A percentile compares a stretch with the other conserved stretches of the same genome.
Evolutionary conservation across 345 rosid genomes (phyloP).

Genomic region (Acer yangbiense): DNA sequence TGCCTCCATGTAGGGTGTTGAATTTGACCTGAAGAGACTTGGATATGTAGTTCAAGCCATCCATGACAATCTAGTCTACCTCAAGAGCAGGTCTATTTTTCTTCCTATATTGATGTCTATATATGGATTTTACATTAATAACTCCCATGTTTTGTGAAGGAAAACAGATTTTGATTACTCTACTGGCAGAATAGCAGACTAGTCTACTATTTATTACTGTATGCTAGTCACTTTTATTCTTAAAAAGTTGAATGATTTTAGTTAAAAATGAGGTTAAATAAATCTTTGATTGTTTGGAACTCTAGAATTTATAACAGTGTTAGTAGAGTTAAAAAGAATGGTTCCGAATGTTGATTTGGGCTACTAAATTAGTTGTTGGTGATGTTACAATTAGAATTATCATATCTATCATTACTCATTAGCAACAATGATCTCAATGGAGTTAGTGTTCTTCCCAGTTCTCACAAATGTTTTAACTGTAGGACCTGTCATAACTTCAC

Average conservation of each 20-base stretch:
- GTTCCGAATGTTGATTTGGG: background rate
- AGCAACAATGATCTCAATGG: background rate
- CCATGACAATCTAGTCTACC: conserved; percentile 55
- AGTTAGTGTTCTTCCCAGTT: no score
- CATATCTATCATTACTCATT: no score
- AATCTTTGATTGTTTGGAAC: background rate
- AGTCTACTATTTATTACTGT: background rate
- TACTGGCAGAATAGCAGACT: background rate
- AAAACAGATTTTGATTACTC: background rate
- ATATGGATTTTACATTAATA: background rate
- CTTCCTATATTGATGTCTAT: background rate
- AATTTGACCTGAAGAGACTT: conserved; percentile 76
- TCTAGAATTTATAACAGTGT: background rate
- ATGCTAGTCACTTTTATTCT: background rate
- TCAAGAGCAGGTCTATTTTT: conserved; percentile 49
- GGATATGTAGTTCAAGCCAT: conserved; percentile 67
- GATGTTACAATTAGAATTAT: background rate
- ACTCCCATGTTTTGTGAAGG: background rate
- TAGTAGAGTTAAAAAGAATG: background rate
- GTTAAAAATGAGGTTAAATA: background rate
- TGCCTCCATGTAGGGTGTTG: conserved; percentile 68
- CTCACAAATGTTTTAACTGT: background rate
- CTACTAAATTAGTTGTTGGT: background rate
- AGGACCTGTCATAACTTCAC: background rate
- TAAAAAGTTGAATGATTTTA: background rate